A percentile compares a stretch with the other conserved stretches of the same genome.
Evolutionary conservation across 1,284 basidiomycete genomes (phyloP).

Genomic region (Blastosporella zonata): DNA sequence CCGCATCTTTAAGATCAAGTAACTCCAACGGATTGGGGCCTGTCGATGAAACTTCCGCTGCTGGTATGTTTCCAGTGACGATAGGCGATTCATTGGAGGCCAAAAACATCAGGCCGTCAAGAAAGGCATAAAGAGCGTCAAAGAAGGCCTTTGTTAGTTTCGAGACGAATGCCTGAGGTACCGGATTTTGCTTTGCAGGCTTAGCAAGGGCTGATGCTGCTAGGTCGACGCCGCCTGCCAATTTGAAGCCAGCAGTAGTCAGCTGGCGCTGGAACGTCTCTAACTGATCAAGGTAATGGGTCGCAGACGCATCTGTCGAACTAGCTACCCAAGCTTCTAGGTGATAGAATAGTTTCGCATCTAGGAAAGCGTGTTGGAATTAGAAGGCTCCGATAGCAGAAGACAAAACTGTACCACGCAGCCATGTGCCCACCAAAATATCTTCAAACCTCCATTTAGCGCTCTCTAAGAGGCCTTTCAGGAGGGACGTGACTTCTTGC

Average conservation of each 20-base stretch:
- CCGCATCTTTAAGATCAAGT: slow-evolving; percentile 59
- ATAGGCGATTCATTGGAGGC: slow-evolving; percentile 74
- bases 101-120: slow-evolving; percentile 86
- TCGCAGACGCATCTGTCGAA: slow-evolving; percentile 52
- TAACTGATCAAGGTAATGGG: slow-evolving; percentile 71
- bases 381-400: slow-evolving; percentile 9
- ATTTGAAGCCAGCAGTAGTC: slow-evolving; percentile 75
- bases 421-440: slow-evolving; percentile 78
- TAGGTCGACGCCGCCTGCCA: slow-evolving; percentile 78
- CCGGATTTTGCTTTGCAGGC: slow-evolving; percentile 53
- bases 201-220: slow-evolving; percentile 43
- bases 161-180: slow-evolving; percentile 54
- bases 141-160: slow-evolving; percentile 88
- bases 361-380: slow-evolving; percentile 39
- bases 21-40: slow-evolving; percentile 49
- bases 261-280: slow-evolving; percentile 84
- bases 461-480: slow-evolving; percentile 78
- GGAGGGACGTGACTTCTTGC: slow-evolving; percentile 62
- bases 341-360: slow-evolving; percentile 81
- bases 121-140: slow-evolving; percentile 83
- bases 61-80: slow-evolving; percentile 36
- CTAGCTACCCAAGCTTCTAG: slow-evolving; percentile 86
- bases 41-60: slow-evolving; percentile 28
- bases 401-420: slow-evolving; percentile 55
- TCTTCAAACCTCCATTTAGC: slow-evolving; percentile 89